Base-by-base conservation (phyloP, 1,139 yeast species). In the Candida sanyaensis region DNA sequence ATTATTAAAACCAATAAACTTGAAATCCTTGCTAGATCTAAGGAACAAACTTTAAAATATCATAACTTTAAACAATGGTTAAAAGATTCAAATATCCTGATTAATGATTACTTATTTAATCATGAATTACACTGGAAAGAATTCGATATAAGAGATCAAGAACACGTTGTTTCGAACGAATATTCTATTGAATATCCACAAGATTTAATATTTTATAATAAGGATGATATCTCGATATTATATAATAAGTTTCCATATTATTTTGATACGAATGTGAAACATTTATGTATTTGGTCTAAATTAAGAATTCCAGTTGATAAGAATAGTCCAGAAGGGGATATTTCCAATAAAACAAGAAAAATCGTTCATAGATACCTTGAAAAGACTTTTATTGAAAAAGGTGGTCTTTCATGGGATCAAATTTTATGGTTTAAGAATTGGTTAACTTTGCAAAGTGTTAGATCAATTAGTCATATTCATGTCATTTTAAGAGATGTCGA, bases 391-490 rank as follows among this genome's bases (percentile, higher is more conserved):
- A 68, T 75, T 32, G 30, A 41, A 24, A 64, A 71, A 32, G 61
- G 62, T 39, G 61, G 62, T 39, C 59, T 75, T 34, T 73, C 73
- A 0, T 56, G 80, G 17, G 69, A 70, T 6, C 63, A 77, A 45
- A 57, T 83, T 10, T 57, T 73, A 3, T 83, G 88, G 88, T 83
- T 83, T 63, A 75, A 83, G 55, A 83, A 83, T 58, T 83, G 85
- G 81, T 76, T 80, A 6, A 70, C 77, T 6, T 63, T 83, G 39
- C 88, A 83, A 58, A 80, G 86, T 56, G 83, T 83, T 6, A 72
- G 71, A 51, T 71, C 77, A 30, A 68, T 83, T 32, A 81, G 86
- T 40, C 88, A 83, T 59, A 66, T 83, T 21, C 88, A 83, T 60
- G 79, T 83, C 1, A 57, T 83, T 31, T 58, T 83, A 13, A 71